Evolutionary conservation across 106 monocot species (phyloP), one percentile per base, ranked within the genome.

Genomic region (Dactylorhiza incarnata): DNA sequence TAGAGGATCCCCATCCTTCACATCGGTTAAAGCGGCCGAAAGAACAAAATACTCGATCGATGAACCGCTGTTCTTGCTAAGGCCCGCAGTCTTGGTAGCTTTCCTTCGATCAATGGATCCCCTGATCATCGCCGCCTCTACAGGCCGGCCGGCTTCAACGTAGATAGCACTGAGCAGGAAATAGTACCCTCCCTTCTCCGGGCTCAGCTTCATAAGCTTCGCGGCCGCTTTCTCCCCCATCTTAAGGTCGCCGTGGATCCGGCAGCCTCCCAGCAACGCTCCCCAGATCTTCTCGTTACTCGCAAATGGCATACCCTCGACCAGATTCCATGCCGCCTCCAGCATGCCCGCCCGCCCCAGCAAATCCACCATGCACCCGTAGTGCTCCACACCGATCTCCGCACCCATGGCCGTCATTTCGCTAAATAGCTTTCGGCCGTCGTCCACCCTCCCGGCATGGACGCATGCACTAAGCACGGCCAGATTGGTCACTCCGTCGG

Each of bases 331-430:
- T 25, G 84, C 80, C 16, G 80, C 80, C 53, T 68, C 76, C 37
- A 84, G 48, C 26, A 67, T 46, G 29, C 84, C 84, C 6, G 80
- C 84, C 56, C 84, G 53, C 20, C 84, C 80, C 5, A 84, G 68
- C 54, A 89, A 78, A 77, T 89, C 89, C 23, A 89, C 69, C 4
- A 89, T 75, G 73, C 89, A 89, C 74, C 89, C 86, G 67, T 85
- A 89, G 72, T 89, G 89, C 81, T 86, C 86, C 45, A 84, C 73
- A 49, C 84, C 82, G 6, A 83, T 45, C 17, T 69, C 45, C 69
- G 7, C 69, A 0, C 69, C 69, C 16, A 43, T 65, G 45, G 44
- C 10, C 17, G n/a, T 74, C 85, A 89, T 89, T 24, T 54, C 79
- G 16, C 52, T 68, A 4, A 89, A 65, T 61, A 89, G 54, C 37